A percentile compares a stretch with the other conserved stretches of the same genome.
These are phyloP conservation scores for Russula foetens DNA, from an alignment of 768 basidiomycete genomes.

Conservation along the genomic window DNA sequence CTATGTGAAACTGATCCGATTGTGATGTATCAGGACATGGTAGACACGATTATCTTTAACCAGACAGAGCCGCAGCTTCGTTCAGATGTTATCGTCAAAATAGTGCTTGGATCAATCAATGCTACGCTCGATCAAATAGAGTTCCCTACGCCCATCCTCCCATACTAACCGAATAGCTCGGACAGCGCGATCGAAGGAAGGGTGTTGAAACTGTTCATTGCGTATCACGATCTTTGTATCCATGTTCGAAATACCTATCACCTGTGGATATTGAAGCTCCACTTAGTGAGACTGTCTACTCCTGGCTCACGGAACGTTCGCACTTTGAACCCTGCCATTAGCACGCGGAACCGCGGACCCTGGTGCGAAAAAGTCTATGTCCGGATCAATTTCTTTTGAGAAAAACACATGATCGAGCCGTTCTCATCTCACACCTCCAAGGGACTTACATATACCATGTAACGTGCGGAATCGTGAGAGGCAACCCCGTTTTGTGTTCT, in stretches of 20 bases:
- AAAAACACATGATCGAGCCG: too few species aligned
- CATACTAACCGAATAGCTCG: not conserved
- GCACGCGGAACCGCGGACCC: too few species aligned
- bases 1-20: not conserved
- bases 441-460: too few species aligned
- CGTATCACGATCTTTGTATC: not conserved
- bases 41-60: conserved; percentile 12
- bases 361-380: too few species aligned
- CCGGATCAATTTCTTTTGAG: too few species aligned
- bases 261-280: too few species aligned
- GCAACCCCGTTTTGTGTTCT: not conserved
- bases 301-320: not conserved
- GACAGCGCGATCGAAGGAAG: not conserved
- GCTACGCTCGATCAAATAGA: not conserved
- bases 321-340: too few species aligned
- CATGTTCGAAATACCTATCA: not conserved
- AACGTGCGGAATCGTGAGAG: too few species aligned
- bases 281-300: not conserved
- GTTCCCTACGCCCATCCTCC: not conserved
- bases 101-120: conserved; percentile 12
- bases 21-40: conserved; percentile 11
- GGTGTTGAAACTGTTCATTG: not conserved
- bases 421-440: too few species aligned
- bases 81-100: conserved; percentile 9
- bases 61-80: conserved; percentile 13